Base-by-base conservation (phyloP, 108 stramenopile genomes). In the Ochromonas danica region DNA sequence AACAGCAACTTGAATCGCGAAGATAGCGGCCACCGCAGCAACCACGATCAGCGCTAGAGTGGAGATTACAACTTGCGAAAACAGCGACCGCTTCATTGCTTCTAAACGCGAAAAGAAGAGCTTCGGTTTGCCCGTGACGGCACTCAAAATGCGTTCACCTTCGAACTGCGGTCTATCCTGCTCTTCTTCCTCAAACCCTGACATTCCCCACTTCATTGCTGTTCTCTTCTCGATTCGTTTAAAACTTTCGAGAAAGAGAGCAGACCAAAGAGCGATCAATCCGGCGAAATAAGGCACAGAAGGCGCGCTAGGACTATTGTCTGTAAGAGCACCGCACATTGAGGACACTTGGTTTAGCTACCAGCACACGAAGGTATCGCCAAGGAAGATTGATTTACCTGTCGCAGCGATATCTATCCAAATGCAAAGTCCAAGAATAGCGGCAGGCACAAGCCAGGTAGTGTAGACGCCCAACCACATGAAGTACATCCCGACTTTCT, bases 401-500 rank as follows among this genome's bases (percentile, higher is more conserved):
- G 36, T 71, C 42, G 71, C 27, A 31, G 77, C 81, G 41, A 81
- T 80, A 81, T 84, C 31, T 17, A 84, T 77, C 83, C 83, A 85
- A 3, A 71, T 61, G 30, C 80, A 28, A 61, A 85, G 36, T 3
- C 83, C 85, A 22, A 82, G 33, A 40, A 84, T 71, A 45, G 83
- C 81, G 6, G 85, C 85, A 28, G 81, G 71, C 30, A 84, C 67
- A 41, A 84, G 25, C 84, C 84, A 85, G 75, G 82, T 77, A 40
- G 85, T 86, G 81, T 86, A 86, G 81, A 82, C 80, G 28, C 84
- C 81, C 0, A 86, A 43, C 81, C 84, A 86, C 10, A 82, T 61
- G 43, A 85, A 86, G 40, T 86, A 86, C 0, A 86, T 63, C 25
- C 85, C 85, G 6, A 86, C 79, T 61, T 86, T 86, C 81, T 86